Percentiles rank a stretch among this genome's conserved stretches.
phyloP scores from a whole-genome alignment of 495 filamentous ascomycete species.

The Pyrenula aspistea region DNA sequence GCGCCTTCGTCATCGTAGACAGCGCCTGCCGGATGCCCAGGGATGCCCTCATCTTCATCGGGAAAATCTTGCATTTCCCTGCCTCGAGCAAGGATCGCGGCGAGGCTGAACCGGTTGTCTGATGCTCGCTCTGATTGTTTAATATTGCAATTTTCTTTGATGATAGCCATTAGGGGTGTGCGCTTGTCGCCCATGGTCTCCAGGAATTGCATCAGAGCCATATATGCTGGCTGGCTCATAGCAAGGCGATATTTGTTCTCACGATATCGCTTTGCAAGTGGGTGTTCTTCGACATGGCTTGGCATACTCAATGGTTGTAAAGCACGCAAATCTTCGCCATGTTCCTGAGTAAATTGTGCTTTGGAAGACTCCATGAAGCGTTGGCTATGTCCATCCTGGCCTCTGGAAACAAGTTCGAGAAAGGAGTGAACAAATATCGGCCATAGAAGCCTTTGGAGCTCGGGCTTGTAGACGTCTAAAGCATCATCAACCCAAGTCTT shows the following conservation, averaged over 20 bases:
- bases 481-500: conserved; percentile 77
- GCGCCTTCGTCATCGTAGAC: conserved; percentile 59
- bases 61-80: conserved; percentile 52
- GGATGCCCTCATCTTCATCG: conserved; percentile 84
- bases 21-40: conserved; percentile 78
- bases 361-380: conserved; percentile 57
- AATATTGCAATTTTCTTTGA: conserved; percentile 66
- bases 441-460: conserved; percentile 76
- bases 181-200: conserved; percentile 72
- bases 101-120: conserved; percentile 69
- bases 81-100: conserved; percentile 59
- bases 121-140: conserved; percentile 61
- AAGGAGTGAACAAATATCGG: conserved; percentile 91
- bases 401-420: conserved; percentile 65
- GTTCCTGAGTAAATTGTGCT: conserved; percentile 56
- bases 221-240: conserved; percentile 66
- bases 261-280: conserved; percentile 62
- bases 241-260: conserved; percentile 79
- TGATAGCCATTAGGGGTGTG: conserved; percentile 58
- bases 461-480: conserved; percentile 93
- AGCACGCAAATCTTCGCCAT: conserved; percentile 61
- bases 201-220: conserved; percentile 73
- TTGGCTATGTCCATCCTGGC: conserved; percentile 55
- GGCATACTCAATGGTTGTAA: conserved; percentile 60
- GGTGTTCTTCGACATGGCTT: conserved; percentile 62